These are phyloP conservation scores for Pyricularia grisea DNA, from an alignment of 2,329 filamentous ascomycete genomes.

Conservation along the genomic window DNA sequence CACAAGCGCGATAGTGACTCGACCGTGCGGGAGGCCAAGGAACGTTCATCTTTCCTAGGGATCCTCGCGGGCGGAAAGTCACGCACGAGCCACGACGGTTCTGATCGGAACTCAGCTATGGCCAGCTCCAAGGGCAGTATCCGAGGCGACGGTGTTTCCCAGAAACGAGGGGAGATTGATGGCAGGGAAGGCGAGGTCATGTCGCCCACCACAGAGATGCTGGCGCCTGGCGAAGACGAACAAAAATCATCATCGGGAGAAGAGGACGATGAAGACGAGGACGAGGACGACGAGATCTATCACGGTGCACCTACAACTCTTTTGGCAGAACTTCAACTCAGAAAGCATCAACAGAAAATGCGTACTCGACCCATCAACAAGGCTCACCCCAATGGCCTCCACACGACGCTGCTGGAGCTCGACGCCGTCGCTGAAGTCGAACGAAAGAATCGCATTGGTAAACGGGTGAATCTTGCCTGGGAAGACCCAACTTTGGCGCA, in stretches of 20 bases:
- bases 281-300: slow-evolving; percentile 40
- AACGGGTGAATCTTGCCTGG: slow-evolving; percentile 83
- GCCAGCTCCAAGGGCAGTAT: not conserved
- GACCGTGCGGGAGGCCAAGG: slow-evolving; percentile 15
- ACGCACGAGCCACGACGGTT: not conserved
- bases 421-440: slow-evolving; percentile 86
- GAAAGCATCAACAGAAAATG: slow-evolving; percentile 79
- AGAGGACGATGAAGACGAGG: slow-evolving; percentile 32
- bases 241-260: slow-evolving; percentile 24
- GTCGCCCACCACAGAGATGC: slow-evolving; percentile 6
- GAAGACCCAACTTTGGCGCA: slow-evolving; percentile 53
- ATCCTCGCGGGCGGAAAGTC: slow-evolving; percentile 23
- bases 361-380: slow-evolving; percentile 62
- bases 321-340: slow-evolving; percentile 81
- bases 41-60: slow-evolving; percentile 39
- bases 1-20: slow-evolving; percentile 7
- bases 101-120: not conserved
- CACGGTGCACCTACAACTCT: slow-evolving; percentile 78
- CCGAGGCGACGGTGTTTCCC: not conserved
- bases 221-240: slow-evolving; percentile 19
- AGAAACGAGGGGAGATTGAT: not conserved
- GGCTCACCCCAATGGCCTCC: slow-evolving; percentile 65
- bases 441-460: slow-evolving; percentile 61
- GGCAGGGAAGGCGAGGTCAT: slow-evolving; percentile 6
- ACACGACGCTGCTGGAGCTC: slow-evolving; percentile 80